A percentile compares a stretch with the other conserved stretches of the same genome.
Conservation (phyloP, 352 stramenopile species). For the Pythium scleroteichum region DNA sequence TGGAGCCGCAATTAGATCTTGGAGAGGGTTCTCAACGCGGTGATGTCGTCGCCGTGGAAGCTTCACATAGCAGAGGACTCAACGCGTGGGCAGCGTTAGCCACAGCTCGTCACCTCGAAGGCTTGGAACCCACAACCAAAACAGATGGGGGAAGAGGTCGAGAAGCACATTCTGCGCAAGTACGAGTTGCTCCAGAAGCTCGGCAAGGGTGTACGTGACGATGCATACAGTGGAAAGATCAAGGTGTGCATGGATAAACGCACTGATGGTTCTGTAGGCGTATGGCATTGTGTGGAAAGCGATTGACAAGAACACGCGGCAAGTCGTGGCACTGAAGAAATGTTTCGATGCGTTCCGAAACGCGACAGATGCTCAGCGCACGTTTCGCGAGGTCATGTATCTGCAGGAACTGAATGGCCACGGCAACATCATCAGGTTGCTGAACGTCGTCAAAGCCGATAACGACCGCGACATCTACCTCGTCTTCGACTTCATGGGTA, state of each 20-base stretch:
- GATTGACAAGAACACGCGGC: constrained; percentile 90
- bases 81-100: not conserved
- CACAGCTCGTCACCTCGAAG: constrained; percentile 3
- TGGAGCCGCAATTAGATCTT: not conserved
- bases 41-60: too few relatives aligned
- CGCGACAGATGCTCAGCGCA: constrained; percentile 93
- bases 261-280: constrained; percentile 46
- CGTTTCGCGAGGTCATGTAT: constrained; percentile 97
- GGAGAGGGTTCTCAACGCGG: not conserved
- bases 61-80: too few relatives aligned
- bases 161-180: constrained; percentile 92
- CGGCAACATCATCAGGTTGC: constrained; percentile 93
- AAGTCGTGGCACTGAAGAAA: constrained; percentile 95
- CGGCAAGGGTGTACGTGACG: constrained; percentile 84
- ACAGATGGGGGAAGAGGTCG: constrained; percentile 92
- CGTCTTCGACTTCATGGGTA: constrained; percentile 96
- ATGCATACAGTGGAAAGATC: not conserved
- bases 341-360: constrained; percentile 97
- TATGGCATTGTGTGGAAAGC: constrained; percentile 97
- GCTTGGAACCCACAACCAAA: not conserved
- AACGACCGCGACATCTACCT: constrained; percentile 97
- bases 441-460: constrained; percentile 94
- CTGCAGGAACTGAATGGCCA: constrained; percentile 92
- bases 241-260: not conserved
- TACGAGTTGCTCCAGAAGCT: constrained; percentile 94